Evolutionary conservation across 1,284 basidiomycete species (phyloP).

Genomic region (Fomes fomentarius): DNA sequence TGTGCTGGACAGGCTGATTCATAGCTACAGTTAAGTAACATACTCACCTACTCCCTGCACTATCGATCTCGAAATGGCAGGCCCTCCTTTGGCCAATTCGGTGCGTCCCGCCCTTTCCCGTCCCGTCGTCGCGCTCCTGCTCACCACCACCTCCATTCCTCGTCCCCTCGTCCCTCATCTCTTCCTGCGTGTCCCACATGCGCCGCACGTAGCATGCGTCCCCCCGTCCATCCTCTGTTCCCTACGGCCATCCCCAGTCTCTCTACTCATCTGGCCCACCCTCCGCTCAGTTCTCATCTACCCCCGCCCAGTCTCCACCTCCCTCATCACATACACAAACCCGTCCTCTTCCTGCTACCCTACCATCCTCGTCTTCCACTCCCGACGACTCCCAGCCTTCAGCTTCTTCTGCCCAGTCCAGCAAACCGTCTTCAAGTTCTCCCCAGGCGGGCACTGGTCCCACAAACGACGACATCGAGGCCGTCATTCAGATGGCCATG

Average conservation of each 20-base stretch:
- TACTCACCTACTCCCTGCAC: background rate
- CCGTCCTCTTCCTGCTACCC: conserved; percentile 2
- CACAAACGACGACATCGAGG: conserved; percentile 80
- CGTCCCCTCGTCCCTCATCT: no score
- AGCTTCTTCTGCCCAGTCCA: background rate
- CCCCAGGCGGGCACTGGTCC: conserved; percentile 33
- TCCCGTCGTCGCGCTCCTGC: background rate
- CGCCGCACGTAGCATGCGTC: background rate
- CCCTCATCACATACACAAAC: conserved; percentile 6
- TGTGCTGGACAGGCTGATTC: background rate
- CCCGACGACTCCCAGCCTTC: conserved; percentile 6
- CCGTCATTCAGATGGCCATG: conserved; percentile 78
- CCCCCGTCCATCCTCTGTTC: conserved; percentile 4
- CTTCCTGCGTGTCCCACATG: background rate
- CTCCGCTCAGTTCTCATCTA: conserved; percentile 10
- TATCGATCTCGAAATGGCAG: conserved; percentile 21
- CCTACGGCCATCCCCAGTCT: background rate
- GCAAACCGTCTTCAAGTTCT: background rate
- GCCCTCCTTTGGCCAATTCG: conserved; percentile 7
- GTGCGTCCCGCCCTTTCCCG: conserved; percentile 10
- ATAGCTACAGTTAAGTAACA: no score
- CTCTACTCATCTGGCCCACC: conserved; percentile 13
- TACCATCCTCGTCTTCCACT: conserved; percentile 8
- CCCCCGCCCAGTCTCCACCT: conserved; percentile 13
- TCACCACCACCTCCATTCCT: background rate